Percentiles rank a stretch among this genome's conserved stretches.
phyloP scores from a whole-genome alignment of 352 stramenopile species.

The Saprolegnia diclina region DNA sequence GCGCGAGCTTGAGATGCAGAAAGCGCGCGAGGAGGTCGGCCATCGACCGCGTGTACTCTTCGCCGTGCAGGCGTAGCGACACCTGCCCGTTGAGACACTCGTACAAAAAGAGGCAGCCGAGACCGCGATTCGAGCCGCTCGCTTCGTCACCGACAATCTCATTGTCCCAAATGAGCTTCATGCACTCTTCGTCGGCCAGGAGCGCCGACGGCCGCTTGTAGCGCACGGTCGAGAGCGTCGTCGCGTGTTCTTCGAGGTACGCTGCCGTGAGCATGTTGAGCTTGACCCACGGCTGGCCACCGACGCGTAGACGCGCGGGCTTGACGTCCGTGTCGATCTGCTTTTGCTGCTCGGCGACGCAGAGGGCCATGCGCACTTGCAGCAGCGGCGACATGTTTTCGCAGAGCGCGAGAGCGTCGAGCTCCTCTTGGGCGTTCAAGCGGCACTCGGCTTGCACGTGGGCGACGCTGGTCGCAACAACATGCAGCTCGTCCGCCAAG shows the following conservation, averaged over 20 bases:
- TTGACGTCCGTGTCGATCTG: conserved; percentile 52
- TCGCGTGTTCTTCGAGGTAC: conserved; percentile 67
- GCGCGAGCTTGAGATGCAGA: conserved; percentile 76
- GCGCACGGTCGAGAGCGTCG: conserved; percentile 73
- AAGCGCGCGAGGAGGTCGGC: conserved; percentile 70
- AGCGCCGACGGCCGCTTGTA: conserved; percentile 80
- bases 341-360: conserved; percentile 36
- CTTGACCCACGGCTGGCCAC: conserved; percentile 81
- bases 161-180: conserved; percentile 81
- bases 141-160: conserved; percentile 75
- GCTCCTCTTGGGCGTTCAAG: conserved; percentile 92
- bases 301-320: conserved; percentile 58
- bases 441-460: conserved; percentile 91
- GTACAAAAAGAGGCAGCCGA: conserved; percentile 80
- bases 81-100: conserved; percentile 73
- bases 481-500: conserved; percentile 61
- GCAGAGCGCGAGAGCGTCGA: conserved; percentile 79
- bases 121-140: conserved; percentile 66
- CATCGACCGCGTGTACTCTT: conserved; percentile 72
- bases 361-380: conserved; percentile 59
- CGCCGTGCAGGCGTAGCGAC: conserved; percentile 51
- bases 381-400: conserved; percentile 65
- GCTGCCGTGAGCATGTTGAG: conserved; percentile 66
- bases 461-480: conserved; percentile 86
- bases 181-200: conserved; percentile 68